These are phyloP conservation scores for Stemphylium beticola DNA, from an alignment of 2,329 filamentous ascomycete species.

Conservation along the genomic window DNA sequence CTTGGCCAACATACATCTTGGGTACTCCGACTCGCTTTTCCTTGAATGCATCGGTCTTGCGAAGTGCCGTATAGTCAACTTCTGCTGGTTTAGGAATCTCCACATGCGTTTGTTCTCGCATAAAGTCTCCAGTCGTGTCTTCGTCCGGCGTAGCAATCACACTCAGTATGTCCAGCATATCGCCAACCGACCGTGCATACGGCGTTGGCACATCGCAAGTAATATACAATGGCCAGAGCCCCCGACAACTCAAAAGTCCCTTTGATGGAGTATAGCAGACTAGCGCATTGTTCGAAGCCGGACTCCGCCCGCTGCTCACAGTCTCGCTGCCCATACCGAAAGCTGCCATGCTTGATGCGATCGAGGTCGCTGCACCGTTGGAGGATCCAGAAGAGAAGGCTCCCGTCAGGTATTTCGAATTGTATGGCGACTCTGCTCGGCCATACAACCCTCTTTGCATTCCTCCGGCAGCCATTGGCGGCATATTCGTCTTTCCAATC, in stretches of 20 bases:
- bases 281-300: slow-evolving; percentile 63
- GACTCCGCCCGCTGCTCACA: slow-evolving; percentile 62
- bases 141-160: slow-evolving; percentile 55
- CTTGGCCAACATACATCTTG: slow-evolving; percentile 58
- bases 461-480: slow-evolving; percentile 64
- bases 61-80: slow-evolving; percentile 47
- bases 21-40: slow-evolving; percentile 59
- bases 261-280: slow-evolving; percentile 64
- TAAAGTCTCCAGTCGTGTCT: slow-evolving; percentile 58
- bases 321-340: slow-evolving; percentile 64
- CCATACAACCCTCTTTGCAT: slow-evolving; percentile 65
- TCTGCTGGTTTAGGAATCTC: slow-evolving; percentile 47
- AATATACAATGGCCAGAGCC: slow-evolving; percentile 62
- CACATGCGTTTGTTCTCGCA: slow-evolving; percentile 58
- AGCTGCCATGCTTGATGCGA: slow-evolving; percentile 57
- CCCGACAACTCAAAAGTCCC: slow-evolving; percentile 59
- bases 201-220: slow-evolving; percentile 64
- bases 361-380: slow-evolving; percentile 61
- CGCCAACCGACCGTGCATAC: slow-evolving; percentile 58
- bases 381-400: slow-evolving; percentile 65
- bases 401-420: slow-evolving; percentile 59
- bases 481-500: slow-evolving; percentile 65
- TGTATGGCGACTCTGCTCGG: slow-evolving; percentile 64
- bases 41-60: slow-evolving; percentile 40
- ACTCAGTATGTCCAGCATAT: slow-evolving; percentile 59